Evolutionary conservation across 2,329 filamentous ascomycete genomes (phyloP).

Genomic region (Fusarium tanahbumbuense): DNA sequence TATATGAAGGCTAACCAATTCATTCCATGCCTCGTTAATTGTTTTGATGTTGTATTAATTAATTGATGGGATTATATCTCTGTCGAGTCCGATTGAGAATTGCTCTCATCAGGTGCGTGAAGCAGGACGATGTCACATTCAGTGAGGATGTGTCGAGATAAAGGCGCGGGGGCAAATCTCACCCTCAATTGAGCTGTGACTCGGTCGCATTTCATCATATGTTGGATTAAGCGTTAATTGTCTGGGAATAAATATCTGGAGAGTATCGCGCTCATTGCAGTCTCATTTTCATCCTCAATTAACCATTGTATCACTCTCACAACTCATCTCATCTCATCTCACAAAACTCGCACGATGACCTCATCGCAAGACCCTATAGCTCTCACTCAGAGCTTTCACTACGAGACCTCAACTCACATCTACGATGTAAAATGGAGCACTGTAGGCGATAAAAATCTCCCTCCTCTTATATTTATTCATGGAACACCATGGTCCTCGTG

Average conservation of each 20-base stretch:
- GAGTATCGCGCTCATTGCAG: background rate
- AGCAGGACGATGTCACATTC: background rate
- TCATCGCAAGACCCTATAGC: slow-evolving; percentile 19
- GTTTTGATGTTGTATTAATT: too few species aligned
- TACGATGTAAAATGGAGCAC: slow-evolving; percentile 50
- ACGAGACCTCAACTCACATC: slow-evolving; percentile 45
- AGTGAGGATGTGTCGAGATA: background rate
- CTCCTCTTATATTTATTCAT: slow-evolving; percentile 58
- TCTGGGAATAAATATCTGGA: background rate
- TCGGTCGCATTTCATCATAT: background rate
- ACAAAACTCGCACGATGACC: slow-evolving; percentile 5
- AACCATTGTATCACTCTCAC: background rate
- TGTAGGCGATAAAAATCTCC: slow-evolving; percentile 46
- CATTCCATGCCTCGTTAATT: background rate
- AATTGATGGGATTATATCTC: too few species aligned
- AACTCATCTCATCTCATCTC: fast-evolving
- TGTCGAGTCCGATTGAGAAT: fast-evolving
- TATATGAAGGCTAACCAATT: background rate
- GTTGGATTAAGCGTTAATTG: background rate
- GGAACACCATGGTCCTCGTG: slow-evolving; percentile 61
- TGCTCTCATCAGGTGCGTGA: background rate
- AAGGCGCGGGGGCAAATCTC: slow-evolving; percentile 8
- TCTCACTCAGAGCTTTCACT: slow-evolving; percentile 46
- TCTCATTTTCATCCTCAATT: background rate
- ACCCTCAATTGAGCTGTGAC: background rate